Evolutionary conservation across 495 filamentous ascomycete species (phyloP).

Genomic region (Viridothelium virens): DNA sequence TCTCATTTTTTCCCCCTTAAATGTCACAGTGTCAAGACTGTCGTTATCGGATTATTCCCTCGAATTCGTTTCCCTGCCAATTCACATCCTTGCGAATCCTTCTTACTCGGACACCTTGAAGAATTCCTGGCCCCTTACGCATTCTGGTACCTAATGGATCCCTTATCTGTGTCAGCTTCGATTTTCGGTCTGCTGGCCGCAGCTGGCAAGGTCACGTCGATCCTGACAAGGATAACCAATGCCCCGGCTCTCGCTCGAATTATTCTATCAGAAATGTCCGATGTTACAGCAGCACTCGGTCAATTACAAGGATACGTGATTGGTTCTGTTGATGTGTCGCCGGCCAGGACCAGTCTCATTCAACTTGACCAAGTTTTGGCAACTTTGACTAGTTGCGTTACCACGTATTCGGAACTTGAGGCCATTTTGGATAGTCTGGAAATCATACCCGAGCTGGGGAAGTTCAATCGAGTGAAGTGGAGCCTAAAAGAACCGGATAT

Average conservation of each 20-base stretch:
- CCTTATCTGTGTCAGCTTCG: neutral
- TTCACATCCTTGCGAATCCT: too few relatives aligned
- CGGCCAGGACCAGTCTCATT: neutral
- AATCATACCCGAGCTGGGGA: neutral
- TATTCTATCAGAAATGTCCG: neutral
- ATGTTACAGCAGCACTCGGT: neutral
- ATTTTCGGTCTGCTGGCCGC: neutral
- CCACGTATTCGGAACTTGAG: constrained; percentile 13
- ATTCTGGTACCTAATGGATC: neutral
- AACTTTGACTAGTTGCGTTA: constrained; percentile 10
- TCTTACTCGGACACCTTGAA: too few relatives aligned
- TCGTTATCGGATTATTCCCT: too few relatives aligned
- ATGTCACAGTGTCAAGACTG: too few relatives aligned
- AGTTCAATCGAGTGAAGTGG: constrained; percentile 7
- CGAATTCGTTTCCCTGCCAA: too few relatives aligned
- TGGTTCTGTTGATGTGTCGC: neutral
- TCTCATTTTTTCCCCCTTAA: too few relatives aligned
- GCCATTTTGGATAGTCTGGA: constrained; percentile 1
- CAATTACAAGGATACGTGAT: constrained; percentile 3
- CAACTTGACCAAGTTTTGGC: constrained; percentile 1
- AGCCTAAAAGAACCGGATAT: constrained; percentile 3
- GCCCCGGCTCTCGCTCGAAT: neutral
- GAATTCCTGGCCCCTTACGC: neutral
- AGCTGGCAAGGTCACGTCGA: constrained; percentile 2
- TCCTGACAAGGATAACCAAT: neutral